Evolutionary conservation across 148 eudicot species (phyloP), one percentile per base, ranked within the genome.

Genomic region (Persicaria tinctoria): DNA sequence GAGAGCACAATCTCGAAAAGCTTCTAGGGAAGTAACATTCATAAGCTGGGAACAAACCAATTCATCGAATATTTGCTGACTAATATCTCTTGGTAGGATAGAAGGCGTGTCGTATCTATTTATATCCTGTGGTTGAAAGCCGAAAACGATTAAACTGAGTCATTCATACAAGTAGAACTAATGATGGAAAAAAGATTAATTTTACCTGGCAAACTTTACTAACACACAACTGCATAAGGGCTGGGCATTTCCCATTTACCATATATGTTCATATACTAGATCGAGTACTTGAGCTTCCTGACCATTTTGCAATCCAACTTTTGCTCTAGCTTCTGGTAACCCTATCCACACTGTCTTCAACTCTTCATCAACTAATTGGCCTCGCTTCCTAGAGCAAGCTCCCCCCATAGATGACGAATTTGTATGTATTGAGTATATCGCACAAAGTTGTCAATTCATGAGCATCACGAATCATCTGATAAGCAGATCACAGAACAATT

Each of bases 221-320:
- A 78, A 87, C 77, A 44, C 94, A 90, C 46, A 90, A 74, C 74
- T 90, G 89, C 87, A 90, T 78, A 11, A 90, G 88, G 47, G 94
- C 83, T 5, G 88, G 85, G 75, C 85, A 78, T 50, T 38, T 79
- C 48, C 70, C 74, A 69, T 60, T 73, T 70, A 87, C 87, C 77
- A 44, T 79, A 64, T 75, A 75, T 68, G 68, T 47, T 70, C 86
- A 90, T 66, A 59, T 41, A 68, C 62, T 60, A 38, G 81, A 62
- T 51, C 86, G 81, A 73, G 84, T 82, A 73, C 80, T 73, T n/a
- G 90, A 83, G 70, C 73, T 79, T 79, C 86, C 84, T 54, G 84
- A 79, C 94, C 97, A 84, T 78, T 92, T 92, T 72, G 84, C 83
- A 81, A 90, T 92, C 72, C 86, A 88, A 79, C 83, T 89, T 83